Conservation (phyloP, 192 early-diverging fungal species). For the Coemansia aciculifera region DNA sequence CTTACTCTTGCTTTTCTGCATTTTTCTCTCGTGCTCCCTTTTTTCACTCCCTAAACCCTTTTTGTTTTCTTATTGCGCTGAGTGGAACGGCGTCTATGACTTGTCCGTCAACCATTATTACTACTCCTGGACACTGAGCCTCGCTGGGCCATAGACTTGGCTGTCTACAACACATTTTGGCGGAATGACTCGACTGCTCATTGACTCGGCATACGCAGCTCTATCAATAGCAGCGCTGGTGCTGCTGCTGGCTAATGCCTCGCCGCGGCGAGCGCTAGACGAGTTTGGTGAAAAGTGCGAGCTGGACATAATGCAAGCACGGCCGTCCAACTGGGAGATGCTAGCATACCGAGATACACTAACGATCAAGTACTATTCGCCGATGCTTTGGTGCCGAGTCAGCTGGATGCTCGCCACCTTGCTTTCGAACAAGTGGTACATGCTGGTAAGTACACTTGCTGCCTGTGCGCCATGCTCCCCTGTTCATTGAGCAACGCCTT, state of each 20-base stretch:
- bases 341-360: constrained; percentile 45
- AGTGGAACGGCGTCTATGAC: not conserved
- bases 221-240: constrained; percentile 36
- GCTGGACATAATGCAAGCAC: constrained; percentile 29
- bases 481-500: constrained; percentile 1
- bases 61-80: not conserved
- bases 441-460: constrained; percentile 36
- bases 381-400: constrained; percentile 51
- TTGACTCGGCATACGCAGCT: constrained; percentile 47
- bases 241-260: constrained; percentile 28
- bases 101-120: not conserved
- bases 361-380: constrained; percentile 46
- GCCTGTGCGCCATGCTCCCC: not conserved
- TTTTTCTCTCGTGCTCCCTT: not conserved
- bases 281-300: constrained; percentile 53
- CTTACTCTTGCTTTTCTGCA: not conserved
- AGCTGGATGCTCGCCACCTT: constrained; percentile 48
- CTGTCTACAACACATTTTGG: constrained; percentile 6
- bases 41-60: not conserved
- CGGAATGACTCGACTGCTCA: constrained; percentile 24
- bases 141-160: constrained; percentile 6
- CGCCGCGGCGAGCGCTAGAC: constrained; percentile 35
- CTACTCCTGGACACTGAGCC: constrained; percentile 2
- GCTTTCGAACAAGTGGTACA: constrained; percentile 53
- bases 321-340: constrained; percentile 8